Evolutionary conservation across 768 basidiomycete genomes (phyloP).

Genomic region (Leccinum subgranulosum): DNA sequence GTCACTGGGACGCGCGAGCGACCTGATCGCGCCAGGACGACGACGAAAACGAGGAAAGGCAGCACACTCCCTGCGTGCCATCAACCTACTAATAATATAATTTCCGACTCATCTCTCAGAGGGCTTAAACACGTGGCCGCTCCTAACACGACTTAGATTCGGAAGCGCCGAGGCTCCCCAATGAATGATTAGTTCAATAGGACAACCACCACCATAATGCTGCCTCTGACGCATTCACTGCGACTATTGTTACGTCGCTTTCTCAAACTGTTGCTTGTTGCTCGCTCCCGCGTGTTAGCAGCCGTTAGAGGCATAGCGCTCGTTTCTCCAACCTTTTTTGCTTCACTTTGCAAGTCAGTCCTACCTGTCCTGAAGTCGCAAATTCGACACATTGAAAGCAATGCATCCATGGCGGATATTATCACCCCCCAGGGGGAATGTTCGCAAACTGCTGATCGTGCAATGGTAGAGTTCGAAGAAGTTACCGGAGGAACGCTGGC

Average conservation of each 20-base stretch:
- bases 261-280: conserved; percentile 3
- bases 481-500: conserved; percentile 4
- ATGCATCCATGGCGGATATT: not conserved
- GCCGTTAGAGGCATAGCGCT: not conserved
- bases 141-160: not conserved
- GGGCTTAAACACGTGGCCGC: not conserved
- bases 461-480: not conserved
- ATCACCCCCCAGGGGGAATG: not conserved
- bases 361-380: not conserved
- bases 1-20: too few species aligned
- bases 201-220: not conserved
- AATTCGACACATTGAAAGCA: not conserved
- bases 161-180: not conserved
- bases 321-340: not conserved
- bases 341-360: conserved; percentile 8
- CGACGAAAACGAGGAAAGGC: too few species aligned
- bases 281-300: not conserved
- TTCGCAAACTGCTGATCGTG: not conserved
- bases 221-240: not conserved
- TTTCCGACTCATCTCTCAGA: not conserved
- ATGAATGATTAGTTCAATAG: not conserved
- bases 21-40: too few species aligned
- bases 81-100: not conserved
- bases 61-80: too few species aligned
- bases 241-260: not conserved